phyloP scores from a whole-genome alignment of 2,329 filamentous ascomycete species.

The Cladobotryum protrusum region DNA sequence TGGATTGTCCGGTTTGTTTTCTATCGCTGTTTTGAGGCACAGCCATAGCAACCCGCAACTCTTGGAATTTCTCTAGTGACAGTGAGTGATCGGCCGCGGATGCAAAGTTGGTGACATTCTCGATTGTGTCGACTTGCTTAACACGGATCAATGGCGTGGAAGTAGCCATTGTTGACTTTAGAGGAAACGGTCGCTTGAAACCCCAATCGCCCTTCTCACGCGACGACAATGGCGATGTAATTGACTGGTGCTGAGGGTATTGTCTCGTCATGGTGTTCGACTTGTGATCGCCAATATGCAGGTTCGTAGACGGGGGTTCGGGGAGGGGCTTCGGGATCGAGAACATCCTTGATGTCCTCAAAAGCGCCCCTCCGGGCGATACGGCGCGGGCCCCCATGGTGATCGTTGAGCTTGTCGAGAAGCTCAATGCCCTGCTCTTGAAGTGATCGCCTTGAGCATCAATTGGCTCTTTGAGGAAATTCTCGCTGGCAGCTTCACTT shows the following conservation, averaged over 20 bases:
- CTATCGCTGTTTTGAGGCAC: conserved; percentile 33
- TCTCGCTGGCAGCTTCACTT: conserved; percentile 18
- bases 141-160: conserved; percentile 72
- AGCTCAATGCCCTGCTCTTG: conserved; percentile 24
- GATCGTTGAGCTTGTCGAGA: conserved; percentile 20
- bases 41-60: conserved; percentile 68
- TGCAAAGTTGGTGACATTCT: conserved; percentile 84
- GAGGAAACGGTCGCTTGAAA: conserved; percentile 75
- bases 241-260: conserved; percentile 76
- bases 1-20: conserved; percentile 7
- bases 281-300: conserved; percentile 30
- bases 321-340: conserved; percentile 73
- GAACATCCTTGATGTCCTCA: conserved; percentile 86
- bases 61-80: conserved; percentile 79
- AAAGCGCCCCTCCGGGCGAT: conserved; percentile 61
- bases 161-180: conserved; percentile 64
- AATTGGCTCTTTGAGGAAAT: conserved; percentile 21
- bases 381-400: conserved; percentile 32
- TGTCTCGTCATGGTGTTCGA: conserved; percentile 54
- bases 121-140: conserved; percentile 72
- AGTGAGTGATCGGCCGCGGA: conserved; percentile 76
- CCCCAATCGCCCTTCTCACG: conserved; percentile 83
- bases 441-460: conserved; percentile 6
- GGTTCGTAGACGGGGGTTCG: conserved; percentile 46
- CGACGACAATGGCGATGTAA: conserved; percentile 69